A percentile compares a stretch with the other conserved stretches of the same genome.
These are phyloP conservation scores for Chlorella sp. DNA, from an alignment of 139 green algal species.

Conservation along the genomic window DNA sequence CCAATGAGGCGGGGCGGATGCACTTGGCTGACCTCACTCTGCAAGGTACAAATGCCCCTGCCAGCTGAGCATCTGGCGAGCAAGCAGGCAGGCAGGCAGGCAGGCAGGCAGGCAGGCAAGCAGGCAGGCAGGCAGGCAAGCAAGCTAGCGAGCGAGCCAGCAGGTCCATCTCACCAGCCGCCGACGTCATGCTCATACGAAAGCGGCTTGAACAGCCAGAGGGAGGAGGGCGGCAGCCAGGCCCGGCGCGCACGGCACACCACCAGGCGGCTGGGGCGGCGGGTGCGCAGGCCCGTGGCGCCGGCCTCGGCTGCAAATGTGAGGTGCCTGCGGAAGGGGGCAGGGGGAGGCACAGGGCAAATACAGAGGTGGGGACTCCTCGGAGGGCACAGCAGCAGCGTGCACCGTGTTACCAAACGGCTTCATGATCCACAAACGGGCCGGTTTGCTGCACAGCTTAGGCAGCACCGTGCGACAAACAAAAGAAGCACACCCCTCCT, in stretches of 20 bases:
- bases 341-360: constrained; percentile 8
- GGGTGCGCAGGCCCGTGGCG: not conserved
- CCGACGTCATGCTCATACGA: constrained; percentile 41
- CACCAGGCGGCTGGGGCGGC: not conserved
- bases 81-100: not conserved
- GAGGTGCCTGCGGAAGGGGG: constrained; percentile 34
- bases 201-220: constrained; percentile 58
- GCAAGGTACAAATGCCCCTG: too few relatives aligned
- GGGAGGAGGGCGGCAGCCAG: constrained; percentile 52
- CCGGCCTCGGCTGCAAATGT: constrained; percentile 36
- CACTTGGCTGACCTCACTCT: not conserved
- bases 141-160: not conserved
- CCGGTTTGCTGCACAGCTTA: not conserved
- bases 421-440: too few relatives aligned
- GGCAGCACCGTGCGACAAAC: not conserved
- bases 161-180: not conserved
- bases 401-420: too few relatives aligned
- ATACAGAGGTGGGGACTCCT: too few relatives aligned
- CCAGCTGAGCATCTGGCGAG: too few relatives aligned
- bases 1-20: not conserved
- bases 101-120: not conserved
- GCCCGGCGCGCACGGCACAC: constrained; percentile 44
- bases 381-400: too few relatives aligned
- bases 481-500: not conserved
- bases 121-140: not conserved